Conservation (phyloP, 345 rosid species). For the Cardamine chenopodiifolia region DNA sequence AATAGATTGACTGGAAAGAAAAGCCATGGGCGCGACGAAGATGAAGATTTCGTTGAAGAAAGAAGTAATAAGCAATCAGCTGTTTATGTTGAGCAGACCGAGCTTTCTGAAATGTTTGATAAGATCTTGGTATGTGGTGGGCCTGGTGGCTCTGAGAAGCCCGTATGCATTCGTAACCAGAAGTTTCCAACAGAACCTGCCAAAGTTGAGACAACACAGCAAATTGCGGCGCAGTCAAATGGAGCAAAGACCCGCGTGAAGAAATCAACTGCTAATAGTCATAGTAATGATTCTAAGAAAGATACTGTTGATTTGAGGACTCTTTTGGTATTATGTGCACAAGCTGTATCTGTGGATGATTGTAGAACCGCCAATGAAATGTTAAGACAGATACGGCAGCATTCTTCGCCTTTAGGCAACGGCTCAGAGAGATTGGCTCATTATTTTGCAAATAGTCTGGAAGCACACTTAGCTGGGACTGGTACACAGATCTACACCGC, state of each 20-base stretch:
- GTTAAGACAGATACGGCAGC: conserved; percentile 70
- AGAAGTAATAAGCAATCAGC: conserved; percentile 67
- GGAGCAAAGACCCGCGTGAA: conserved; percentile 50
- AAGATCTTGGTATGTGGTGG: conserved; percentile 48
- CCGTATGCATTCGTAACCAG: conserved; percentile 22
- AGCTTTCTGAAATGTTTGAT: conserved; percentile 72
- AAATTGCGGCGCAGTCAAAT: conserved; percentile 39
- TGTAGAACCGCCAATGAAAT: conserved; percentile 64
- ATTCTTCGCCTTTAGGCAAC: conserved; percentile 69
- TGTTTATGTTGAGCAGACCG: conserved; percentile 46
- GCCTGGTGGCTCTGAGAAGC: neutral
- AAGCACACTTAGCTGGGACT: conserved; percentile 69
- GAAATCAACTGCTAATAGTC: conserved; percentile 39
- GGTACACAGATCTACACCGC: conserved; percentile 58
- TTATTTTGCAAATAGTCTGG: conserved; percentile 75
- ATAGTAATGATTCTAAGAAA: conserved; percentile 33
- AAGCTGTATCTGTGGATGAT: conserved; percentile 70
- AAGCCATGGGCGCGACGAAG: conserved; percentile 54
- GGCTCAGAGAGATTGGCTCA: conserved; percentile 82
- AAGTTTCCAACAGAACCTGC: conserved; percentile 28
- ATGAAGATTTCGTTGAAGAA: conserved; percentile 50
- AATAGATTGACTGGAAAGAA: conserved; percentile 55
- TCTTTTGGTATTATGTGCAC: conserved; percentile 77
- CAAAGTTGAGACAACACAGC: conserved; percentile 30
- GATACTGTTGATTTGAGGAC: conserved; percentile 75